A percentile compares a stretch with the other conserved stretches of the same genome.
Evolutionary conservation across 768 basidiomycete species (phyloP).

Genomic region (Naganishia kalamii): DNA sequence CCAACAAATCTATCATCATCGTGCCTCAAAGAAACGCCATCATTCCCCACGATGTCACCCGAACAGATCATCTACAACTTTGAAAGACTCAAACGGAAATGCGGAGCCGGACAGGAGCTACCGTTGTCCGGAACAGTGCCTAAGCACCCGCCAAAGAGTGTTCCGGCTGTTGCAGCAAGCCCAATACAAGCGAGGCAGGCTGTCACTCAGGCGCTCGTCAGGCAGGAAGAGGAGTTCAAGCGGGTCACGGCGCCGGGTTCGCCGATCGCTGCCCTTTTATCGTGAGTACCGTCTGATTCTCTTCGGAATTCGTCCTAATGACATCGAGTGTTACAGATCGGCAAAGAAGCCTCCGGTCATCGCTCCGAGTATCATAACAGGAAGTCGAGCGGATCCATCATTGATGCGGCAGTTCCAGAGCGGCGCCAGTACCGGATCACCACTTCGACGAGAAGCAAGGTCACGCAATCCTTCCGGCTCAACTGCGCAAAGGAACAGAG

Average conservation of each 20-base stretch:
- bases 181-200: slow-evolving; percentile 16
- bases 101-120: slow-evolving; percentile 31
- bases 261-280: slow-evolving; percentile 84
- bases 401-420: slow-evolving; percentile 40
- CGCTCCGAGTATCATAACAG: slow-evolving; percentile 36
- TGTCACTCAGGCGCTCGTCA: slow-evolving; percentile 41
- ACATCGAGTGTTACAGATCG: slow-evolving; percentile 49
- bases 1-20: slow-evolving; percentile 73
- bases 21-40: slow-evolving; percentile 67
- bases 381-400: slow-evolving; percentile 34
- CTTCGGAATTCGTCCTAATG: background rate
- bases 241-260: slow-evolving; percentile 90
- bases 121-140: slow-evolving; percentile 23
- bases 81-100: slow-evolving; percentile 51
- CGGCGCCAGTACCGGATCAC: slow-evolving; percentile 7
- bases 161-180: slow-evolving; percentile 18
- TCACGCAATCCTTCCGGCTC: slow-evolving; percentile 49
- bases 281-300: slow-evolving; percentile 27
- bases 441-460: slow-evolving; percentile 9
- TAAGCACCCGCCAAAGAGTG: slow-evolving; percentile 25
- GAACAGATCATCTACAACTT: slow-evolving; percentile 66
- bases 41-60: slow-evolving; percentile 64
- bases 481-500: slow-evolving; percentile 27
- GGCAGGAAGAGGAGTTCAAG: slow-evolving; percentile 85
- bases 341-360: slow-evolving; percentile 82